Evolutionary conservation across 805 yeast genomes (phyloP).

Genomic region (Saturnispora mendoncae): DNA sequence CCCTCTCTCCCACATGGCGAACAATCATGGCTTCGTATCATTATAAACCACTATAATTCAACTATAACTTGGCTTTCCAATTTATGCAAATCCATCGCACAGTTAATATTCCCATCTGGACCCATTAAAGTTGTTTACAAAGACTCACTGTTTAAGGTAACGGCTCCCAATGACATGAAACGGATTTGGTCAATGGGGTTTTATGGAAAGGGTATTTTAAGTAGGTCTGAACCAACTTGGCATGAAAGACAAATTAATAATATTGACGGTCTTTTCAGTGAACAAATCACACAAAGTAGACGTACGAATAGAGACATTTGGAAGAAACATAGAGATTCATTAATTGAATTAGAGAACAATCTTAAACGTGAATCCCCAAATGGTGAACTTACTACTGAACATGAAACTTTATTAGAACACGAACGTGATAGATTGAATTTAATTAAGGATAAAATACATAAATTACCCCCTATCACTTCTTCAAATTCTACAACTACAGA

Average conservation of each 20-base stretch:
- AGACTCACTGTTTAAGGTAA: slow-evolving; percentile 31
- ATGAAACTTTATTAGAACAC: slow-evolving; percentile 25
- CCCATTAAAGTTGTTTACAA: no score
- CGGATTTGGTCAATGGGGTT: slow-evolving; percentile 78
- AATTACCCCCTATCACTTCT: slow-evolving; percentile 10
- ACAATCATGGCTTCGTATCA: no score
- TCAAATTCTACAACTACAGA: background rate
- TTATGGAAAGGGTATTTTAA: slow-evolving; percentile 85
- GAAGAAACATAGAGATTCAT: slow-evolving; percentile 56
- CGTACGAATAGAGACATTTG: slow-evolving; percentile 64
- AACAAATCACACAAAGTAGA: slow-evolving; percentile 68
- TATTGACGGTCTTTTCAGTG: slow-evolving; percentile 37
- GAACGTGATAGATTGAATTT: slow-evolving; percentile 26
- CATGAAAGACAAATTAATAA: slow-evolving; percentile 5
- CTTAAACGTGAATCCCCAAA: slow-evolving; percentile 19
- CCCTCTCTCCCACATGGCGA: no score
- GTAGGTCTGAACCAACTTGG: slow-evolving; percentile 95
- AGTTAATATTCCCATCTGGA: no score
- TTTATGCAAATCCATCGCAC: no score
- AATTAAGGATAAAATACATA: slow-evolving; percentile 16
- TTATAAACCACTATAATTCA: no score
- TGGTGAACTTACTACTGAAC: slow-evolving; percentile 10
- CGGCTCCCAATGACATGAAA: slow-evolving; percentile 37
- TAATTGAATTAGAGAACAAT: slow-evolving; percentile 40
- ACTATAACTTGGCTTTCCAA: no score